phyloP scores from a whole-genome alignment of 495 filamentous ascomycete species.

The Xylaria longipes region DNA sequence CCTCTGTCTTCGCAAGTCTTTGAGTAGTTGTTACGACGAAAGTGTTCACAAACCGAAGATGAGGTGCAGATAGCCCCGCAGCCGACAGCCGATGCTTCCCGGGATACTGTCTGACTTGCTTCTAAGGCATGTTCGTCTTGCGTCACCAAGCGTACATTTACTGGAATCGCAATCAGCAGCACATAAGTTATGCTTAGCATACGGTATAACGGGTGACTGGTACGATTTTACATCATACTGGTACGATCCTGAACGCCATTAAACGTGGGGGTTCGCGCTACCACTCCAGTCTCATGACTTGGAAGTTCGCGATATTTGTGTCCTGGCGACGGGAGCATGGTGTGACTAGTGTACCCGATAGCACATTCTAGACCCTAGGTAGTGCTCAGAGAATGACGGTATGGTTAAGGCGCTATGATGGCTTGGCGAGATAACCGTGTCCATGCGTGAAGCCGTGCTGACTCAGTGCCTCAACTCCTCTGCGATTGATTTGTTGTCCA shows the following conservation, averaged over 20 bases:
- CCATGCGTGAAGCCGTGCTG: conserved; percentile 10
- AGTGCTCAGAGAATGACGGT: neutral
- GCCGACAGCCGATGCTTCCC: neutral
- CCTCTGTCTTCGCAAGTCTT: neutral
- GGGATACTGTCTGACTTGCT: neutral
- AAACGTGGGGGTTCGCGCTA: conserved; percentile 13
- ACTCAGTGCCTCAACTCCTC: conserved; percentile 4
- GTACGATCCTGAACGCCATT: neutral
- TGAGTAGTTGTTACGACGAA: neutral
- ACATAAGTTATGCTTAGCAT: neutral
- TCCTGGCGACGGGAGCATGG: neutral
- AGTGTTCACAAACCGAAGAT: neutral
- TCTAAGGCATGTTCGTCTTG: neutral
- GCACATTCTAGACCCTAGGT: neutral
- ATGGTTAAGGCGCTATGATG: neutral
- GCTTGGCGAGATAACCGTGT: conserved; percentile 20
- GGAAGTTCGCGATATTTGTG: conserved; percentile 4
- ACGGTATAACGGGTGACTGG: neutral
- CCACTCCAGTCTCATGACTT: conserved; percentile 1
- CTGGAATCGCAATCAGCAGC: neutral
- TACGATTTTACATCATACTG: conserved; percentile 12
- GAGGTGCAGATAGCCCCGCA: neutral
- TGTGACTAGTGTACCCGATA: neutral
- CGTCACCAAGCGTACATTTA: neutral
- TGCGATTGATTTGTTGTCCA: conserved; percentile 18